Evolutionary conservation across 169 alveolate species (phyloP).

Genomic region (Miamiensis avidus): DNA sequence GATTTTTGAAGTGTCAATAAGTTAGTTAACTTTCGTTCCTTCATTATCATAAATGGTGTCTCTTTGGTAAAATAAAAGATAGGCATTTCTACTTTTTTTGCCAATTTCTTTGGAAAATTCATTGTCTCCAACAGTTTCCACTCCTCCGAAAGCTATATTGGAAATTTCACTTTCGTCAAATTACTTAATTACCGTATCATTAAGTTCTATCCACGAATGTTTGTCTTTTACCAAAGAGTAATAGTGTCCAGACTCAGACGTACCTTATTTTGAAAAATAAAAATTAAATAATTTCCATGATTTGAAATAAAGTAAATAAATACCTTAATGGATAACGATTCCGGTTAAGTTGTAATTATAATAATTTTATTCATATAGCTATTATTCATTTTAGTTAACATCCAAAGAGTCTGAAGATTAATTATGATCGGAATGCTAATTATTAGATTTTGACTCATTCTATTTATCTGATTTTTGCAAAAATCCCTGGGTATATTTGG

Average conservation of each 20-base stretch:
- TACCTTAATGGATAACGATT: neutral
- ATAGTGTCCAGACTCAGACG: neutral
- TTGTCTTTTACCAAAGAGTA: neutral
- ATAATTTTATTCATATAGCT: neutral
- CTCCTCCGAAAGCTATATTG: neutral
- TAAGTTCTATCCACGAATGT: neutral
- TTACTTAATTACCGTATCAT: neutral
- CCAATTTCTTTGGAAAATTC: neutral
- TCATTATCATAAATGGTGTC: neutral
- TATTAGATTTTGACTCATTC: neutral
- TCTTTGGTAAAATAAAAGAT: neutral
- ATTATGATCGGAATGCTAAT: too few relatives aligned
- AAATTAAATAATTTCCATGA: too few relatives aligned
- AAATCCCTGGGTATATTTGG: slow-evolving; percentile 53
- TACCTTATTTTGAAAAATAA: too few relatives aligned
- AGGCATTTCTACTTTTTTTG: neutral
- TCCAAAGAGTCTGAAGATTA: too few relatives aligned
- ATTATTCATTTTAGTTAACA: too few relatives aligned
- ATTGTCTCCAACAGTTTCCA: neutral
- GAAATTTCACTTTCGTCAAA: neutral
- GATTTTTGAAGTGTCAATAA: neutral
- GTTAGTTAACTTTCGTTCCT: neutral
- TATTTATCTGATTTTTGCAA: neutral
- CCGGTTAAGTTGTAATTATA: neutral
- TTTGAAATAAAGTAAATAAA: too few relatives aligned